These are phyloP conservation scores for Colletotrichum sp. DNA, from an alignment of 2,329 filamentous ascomycete genomes.

Conservation along the genomic window DNA sequence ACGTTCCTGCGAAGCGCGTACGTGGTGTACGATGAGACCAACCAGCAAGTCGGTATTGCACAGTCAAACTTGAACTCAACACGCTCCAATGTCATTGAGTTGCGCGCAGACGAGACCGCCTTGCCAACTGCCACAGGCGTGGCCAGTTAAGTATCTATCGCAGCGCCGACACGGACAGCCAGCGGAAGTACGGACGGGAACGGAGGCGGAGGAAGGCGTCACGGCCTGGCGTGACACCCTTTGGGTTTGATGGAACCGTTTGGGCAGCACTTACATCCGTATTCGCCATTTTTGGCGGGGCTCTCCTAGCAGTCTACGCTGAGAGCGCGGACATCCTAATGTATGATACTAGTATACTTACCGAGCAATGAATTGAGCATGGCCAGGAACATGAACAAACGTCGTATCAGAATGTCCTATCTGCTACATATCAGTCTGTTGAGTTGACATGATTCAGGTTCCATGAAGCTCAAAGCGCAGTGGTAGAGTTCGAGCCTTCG, in stretches of 20 bases:
- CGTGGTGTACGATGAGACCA: constrained; percentile 75
- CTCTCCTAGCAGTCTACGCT: background rate
- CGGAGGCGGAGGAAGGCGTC: background rate
- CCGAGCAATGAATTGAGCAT: background rate
- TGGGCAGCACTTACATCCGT: background rate
- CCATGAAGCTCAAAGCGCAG: background rate
- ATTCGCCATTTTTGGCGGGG: background rate
- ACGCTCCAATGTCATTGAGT: constrained; percentile 48
- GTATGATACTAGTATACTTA: background rate
- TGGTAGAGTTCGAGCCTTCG: background rate
- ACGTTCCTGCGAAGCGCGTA: constrained; percentile 79
- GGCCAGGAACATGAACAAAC: background rate
- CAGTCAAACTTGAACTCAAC: constrained; percentile 56
- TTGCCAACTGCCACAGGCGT: constrained; percentile 52
- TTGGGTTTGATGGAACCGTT: background rate
- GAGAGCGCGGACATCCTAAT: background rate
- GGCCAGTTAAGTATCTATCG: constrained; percentile 4
- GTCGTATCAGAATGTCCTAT: background rate
- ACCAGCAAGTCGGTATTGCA: constrained; percentile 71
- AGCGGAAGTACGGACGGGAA: background rate
- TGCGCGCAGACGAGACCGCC: constrained; percentile 39
- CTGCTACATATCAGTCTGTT: background rate
- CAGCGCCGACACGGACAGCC: background rate
- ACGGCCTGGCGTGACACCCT: background rate
- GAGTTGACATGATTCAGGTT: background rate